Percentiles rank a stretch among this genome's conserved stretches.
Evolutionary conservation across 1,284 basidiomycete species (phyloP).

Genomic region (Ganoderma boninense): DNA sequence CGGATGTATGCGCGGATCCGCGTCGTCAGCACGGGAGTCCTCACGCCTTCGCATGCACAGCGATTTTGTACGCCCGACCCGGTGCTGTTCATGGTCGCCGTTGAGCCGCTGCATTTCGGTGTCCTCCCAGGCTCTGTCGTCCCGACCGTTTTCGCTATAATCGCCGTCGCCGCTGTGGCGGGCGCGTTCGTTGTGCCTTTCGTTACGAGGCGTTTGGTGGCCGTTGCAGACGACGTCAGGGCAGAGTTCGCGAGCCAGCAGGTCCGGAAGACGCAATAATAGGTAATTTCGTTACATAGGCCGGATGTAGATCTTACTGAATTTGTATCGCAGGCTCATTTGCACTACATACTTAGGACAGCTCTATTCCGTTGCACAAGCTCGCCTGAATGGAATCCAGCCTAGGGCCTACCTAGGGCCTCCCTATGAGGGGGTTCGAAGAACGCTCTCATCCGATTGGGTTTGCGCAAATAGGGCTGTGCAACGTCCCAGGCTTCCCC

Average conservation of each 20-base stretch:
- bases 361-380: too few species aligned
- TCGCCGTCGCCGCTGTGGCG: constrained; percentile 24
- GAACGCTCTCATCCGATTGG: not conserved
- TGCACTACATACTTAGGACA: too few species aligned
- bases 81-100: constrained; percentile 57
- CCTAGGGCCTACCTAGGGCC: not conserved
- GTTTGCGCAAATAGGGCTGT: not conserved
- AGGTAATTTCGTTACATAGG: not conserved
- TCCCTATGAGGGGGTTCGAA: not conserved
- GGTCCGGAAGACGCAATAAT: constrained; percentile 2
- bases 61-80: constrained; percentile 21
- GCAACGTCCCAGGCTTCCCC: not conserved
- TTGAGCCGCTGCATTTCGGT: constrained; percentile 69
- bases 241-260: constrained; percentile 14
- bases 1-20: constrained; percentile 63
- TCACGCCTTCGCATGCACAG: constrained; percentile 43
- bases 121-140: constrained; percentile 63
- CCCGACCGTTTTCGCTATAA: constrained; percentile 42
- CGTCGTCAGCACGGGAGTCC: constrained; percentile 58
- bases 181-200: constrained; percentile 30
- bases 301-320: not conserved
- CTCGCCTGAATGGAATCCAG: not conserved
- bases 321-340: too few species aligned
- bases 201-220: constrained; percentile 21
- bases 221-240: constrained; percentile 27